Evolutionary conservation across 1,139 yeast species (phyloP).

Genomic region (Sugiyamaella grinbergsii): DNA sequence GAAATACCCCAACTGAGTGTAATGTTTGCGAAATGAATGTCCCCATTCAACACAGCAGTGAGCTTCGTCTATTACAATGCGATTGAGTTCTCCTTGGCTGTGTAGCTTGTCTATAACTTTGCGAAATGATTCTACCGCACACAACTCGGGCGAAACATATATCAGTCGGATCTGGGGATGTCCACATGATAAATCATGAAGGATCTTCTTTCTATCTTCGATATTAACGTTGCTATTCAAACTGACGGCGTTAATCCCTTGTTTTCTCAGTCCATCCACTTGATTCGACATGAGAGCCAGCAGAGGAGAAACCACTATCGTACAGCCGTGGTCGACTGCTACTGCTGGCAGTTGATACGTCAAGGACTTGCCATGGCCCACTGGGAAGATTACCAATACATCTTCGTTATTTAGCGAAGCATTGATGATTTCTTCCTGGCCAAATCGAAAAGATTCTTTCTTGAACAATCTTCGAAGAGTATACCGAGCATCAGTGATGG

Average conservation of each 20-base stretch:
- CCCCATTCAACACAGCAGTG: slow-evolving; percentile 96
- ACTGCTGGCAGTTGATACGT: slow-evolving; percentile 93
- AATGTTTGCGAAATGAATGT: slow-evolving; percentile 85
- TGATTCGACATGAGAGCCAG: slow-evolving; percentile 92
- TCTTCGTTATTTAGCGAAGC: slow-evolving; percentile 80
- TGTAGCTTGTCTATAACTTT: slow-evolving; percentile 27
- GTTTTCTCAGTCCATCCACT: slow-evolving; percentile 65
- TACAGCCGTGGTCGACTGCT: slow-evolving; percentile 95
- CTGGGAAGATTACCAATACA: slow-evolving; percentile 95
- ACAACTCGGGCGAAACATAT: slow-evolving; percentile 79
- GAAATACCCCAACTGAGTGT: slow-evolving; percentile 69
- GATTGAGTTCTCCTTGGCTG: slow-evolving; percentile 30
- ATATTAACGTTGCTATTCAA: slow-evolving; percentile 33
- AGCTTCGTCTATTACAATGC: slow-evolving; percentile 87
- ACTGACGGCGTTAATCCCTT: slow-evolving; percentile 62
- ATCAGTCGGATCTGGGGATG: slow-evolving; percentile 49
- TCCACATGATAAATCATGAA: slow-evolving; percentile 30
- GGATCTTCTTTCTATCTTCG: slow-evolving; percentile 26
- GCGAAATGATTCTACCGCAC: slow-evolving; percentile 34
- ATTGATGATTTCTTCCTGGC: slow-evolving; percentile 82
- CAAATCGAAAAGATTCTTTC: slow-evolving; percentile 55
- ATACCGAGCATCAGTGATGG: slow-evolving; percentile 24
- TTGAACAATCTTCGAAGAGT: slow-evolving; percentile 33
- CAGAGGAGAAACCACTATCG: slow-evolving; percentile 84
- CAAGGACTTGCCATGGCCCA: slow-evolving; percentile 97